A percentile compares a stretch with the other conserved stretches of the same genome.
Evolutionary conservation across 1,284 basidiomycete genomes (phyloP).

Genomic region (Irpex rosettiformis): DNA sequence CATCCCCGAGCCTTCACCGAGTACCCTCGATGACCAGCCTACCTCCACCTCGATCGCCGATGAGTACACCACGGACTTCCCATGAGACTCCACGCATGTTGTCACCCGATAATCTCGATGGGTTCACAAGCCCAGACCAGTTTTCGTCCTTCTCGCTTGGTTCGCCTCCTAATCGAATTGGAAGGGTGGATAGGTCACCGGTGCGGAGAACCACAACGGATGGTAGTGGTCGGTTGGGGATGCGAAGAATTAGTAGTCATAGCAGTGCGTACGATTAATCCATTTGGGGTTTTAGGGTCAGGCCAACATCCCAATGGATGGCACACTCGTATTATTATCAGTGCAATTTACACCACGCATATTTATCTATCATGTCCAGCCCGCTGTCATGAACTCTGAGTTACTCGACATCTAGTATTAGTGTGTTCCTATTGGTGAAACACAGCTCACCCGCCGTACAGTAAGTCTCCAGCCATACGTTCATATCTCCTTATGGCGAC

Average conservation of each 20-base stretch:
- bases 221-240: slow-evolving; percentile 20
- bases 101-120: slow-evolving; percentile 12
- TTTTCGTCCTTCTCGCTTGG: slow-evolving; percentile 19
- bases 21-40: slow-evolving; percentile 22
- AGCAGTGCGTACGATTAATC: slow-evolving; percentile 9
- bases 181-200: slow-evolving; percentile 7
- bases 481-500: too few species aligned
- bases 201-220: slow-evolving; percentile 13
- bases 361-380: too few species aligned
- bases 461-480: too few species aligned
- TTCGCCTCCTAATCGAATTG: slow-evolving; percentile 21
- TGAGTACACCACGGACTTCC: slow-evolving; percentile 19
- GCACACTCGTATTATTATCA: slow-evolving; percentile 1
- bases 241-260: slow-evolving; percentile 24
- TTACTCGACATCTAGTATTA: too few species aligned
- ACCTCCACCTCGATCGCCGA: slow-evolving; percentile 22
- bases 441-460: too few species aligned
- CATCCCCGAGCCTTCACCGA: slow-evolving; percentile 14
- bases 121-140: slow-evolving; percentile 6
- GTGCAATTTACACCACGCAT: too few species aligned
- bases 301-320: not conserved
- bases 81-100: slow-evolving; percentile 15
- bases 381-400: too few species aligned
- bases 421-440: too few species aligned
- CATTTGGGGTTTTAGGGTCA: not conserved